Percentiles rank a stretch among this genome's conserved stretches.
Conservation (phyloP, 441 rosid species). For the Brassica balearica region DNA sequence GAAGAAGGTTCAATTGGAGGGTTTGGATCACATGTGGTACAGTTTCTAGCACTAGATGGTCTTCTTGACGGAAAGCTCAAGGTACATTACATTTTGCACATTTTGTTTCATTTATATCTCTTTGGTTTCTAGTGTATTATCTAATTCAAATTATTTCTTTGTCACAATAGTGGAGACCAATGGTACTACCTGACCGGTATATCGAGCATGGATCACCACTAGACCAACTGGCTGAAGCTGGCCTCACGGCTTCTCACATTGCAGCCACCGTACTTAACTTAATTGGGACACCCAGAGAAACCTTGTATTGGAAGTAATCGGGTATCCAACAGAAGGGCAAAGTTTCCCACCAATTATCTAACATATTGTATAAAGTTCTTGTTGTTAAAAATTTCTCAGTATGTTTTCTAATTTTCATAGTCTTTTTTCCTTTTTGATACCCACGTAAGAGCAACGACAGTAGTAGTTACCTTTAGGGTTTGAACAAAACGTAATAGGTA, state of each 20-base stretch:
- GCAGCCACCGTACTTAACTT: conserved; percentile 57
- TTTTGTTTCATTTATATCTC: background rate
- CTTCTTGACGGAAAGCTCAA: conserved; percentile 62
- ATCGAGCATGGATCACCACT: conserved; percentile 64
- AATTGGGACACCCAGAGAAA: conserved; percentile 33
- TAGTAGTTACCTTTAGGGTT: background rate
- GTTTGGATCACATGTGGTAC: conserved; percentile 65
- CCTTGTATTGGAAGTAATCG: conserved; percentile 3
- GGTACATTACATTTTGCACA: conserved; percentile 43
- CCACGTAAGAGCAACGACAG: background rate
- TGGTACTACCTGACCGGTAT: conserved; percentile 67
- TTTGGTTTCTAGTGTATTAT: too few relatives aligned
- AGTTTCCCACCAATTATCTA: background rate
- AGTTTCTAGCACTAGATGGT: conserved; percentile 60
- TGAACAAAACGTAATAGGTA: background rate
- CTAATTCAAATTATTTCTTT: background rate
- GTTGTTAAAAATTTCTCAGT: background rate
- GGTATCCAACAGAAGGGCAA: background rate
- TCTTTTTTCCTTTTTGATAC: background rate
- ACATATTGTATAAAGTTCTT: background rate
- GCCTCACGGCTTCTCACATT: conserved; percentile 60
- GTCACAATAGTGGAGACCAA: conserved; percentile 64
- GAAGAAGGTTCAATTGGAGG: conserved; percentile 80
- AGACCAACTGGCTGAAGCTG: conserved; percentile 64
- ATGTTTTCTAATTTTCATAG: background rate